Evolutionary conservation across 2,329 filamentous ascomycete genomes (phyloP).

Genomic region (Diplodia intermedia): DNA sequence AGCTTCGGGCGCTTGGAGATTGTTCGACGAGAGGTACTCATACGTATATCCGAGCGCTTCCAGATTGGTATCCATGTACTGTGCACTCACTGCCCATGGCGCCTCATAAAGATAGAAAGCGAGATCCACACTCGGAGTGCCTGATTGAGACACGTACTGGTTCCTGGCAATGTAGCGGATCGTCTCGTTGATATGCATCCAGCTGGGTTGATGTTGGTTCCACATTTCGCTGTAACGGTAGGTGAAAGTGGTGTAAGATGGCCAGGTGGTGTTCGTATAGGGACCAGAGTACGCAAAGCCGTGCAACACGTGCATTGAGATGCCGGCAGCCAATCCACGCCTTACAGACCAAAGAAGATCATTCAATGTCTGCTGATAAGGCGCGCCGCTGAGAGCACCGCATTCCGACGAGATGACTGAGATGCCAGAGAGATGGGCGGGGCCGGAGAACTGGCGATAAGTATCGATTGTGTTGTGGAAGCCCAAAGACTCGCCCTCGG

Average conservation of each 20-base stretch:
- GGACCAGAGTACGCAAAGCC: constrained; percentile 51
- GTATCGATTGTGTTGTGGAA: constrained; percentile 44
- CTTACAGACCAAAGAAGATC: constrained; percentile 49
- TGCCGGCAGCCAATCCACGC: constrained; percentile 49
- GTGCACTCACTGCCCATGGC: constrained; percentile 32
- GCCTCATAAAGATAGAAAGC: constrained; percentile 48
- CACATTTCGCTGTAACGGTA: constrained; percentile 54
- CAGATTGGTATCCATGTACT: constrained; percentile 36
- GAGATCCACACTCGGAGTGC: constrained; percentile 52
- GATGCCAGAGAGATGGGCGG: constrained; percentile 43
- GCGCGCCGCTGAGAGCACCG: constrained; percentile 40
- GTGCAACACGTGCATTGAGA: constrained; percentile 57
- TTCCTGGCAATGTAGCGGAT: constrained; percentile 50
- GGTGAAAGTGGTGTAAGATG: constrained; percentile 54
- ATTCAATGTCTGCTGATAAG: constrained; percentile 42
- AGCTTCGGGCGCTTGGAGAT: constrained; percentile 51
- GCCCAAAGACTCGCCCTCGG: constrained; percentile 46
- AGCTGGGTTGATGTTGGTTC: constrained; percentile 51
- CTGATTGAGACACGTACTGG: constrained; percentile 50
- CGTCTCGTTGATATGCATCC: constrained; percentile 48
- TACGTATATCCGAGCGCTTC: constrained; percentile 47
- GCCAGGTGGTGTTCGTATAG: constrained; percentile 59
- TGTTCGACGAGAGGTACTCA: constrained; percentile 55
- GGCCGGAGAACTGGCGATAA: constrained; percentile 46
- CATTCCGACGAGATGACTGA: constrained; percentile 45